Evolutionary conservation across 75 land plant species (phyloP).

Genomic region (Isoetes taiwanensis): DNA sequence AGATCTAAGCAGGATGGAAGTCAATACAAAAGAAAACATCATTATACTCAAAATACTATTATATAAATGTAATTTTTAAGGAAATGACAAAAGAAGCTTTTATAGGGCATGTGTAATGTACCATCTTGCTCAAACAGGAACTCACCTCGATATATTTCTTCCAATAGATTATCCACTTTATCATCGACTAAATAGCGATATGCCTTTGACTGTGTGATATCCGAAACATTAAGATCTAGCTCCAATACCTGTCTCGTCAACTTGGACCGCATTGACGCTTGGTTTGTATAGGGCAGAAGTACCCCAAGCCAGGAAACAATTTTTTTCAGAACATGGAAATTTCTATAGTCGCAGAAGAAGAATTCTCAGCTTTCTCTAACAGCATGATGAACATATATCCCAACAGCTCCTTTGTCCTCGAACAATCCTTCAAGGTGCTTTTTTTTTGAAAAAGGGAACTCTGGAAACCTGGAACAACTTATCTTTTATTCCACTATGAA

Average conservation of each 20-base stretch:
- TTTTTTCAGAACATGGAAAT: slow-evolving; percentile 14
- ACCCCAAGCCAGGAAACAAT: slow-evolving; percentile 15
- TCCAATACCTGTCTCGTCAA: slow-evolving; percentile 17
- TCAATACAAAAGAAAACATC: no score
- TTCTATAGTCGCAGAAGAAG: slow-evolving; percentile 16
- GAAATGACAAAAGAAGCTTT: no score
- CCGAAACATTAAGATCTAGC: slow-evolving; percentile 10
- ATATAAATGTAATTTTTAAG: no score
- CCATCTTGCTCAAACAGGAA: no score
- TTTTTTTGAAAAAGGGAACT: no score
- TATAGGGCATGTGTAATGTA: no score
- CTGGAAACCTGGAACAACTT: no score
- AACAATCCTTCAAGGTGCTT: no score
- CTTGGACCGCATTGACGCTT: slow-evolving; percentile 5
- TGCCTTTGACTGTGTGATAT: slow-evolving; percentile 18
- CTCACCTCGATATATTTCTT: slow-evolving; percentile 24
- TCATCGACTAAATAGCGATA: slow-evolving; percentile 18
- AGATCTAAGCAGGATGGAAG: no score
- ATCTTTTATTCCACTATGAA: no score
- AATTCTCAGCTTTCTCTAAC: slow-evolving; percentile 14
- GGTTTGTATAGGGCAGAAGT: slow-evolving; percentile 23
- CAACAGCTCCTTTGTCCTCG: no score
- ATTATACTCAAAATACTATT: no score
- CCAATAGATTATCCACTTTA: slow-evolving; percentile 23
- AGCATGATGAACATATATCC: slow-evolving; percentile 24